Evolutionary conservation across 2,329 filamentous ascomycete species (phyloP), one percentile per base, ranked within the genome.

Genomic region (Endoconidiophora polonica): DNA sequence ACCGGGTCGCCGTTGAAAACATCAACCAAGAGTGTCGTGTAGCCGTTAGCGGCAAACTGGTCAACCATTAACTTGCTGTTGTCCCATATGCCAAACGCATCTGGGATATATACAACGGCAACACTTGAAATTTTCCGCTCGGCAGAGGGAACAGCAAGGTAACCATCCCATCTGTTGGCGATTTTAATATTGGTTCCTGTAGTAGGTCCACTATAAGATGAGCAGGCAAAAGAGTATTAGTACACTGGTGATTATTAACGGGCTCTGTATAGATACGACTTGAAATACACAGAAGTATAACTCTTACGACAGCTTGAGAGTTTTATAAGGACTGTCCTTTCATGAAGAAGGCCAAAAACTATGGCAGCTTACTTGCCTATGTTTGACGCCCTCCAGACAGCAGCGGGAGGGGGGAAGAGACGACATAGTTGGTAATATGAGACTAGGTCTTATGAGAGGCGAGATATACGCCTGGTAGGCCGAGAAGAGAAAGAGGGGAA

Each of bases 341-440:
- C 16, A 18, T 18, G 4, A 33, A 10, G 29, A 33, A 33, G 7
- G 29, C 29, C 29, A 33, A 12, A 10, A 9, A 33, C 12, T 5
- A 9, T 33, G 29, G 23, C n/a, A 23, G 12, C 3, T 23, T 47
- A 65, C 73, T 59, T 63, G 75, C 72, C 73, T 68, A 56, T 75
- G 72, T 59, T 67, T 70, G 53, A 71, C 62, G 53, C 72, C 73
- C 49, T 68, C 57, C 29, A 65, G 65, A 63, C 74, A 77, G 68
- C 74, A 77, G 49, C 63, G 57, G 50, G 59, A 69, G 10, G 73
- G 72, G 49, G 68, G 66, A 57, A 73, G 66, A 2, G 73, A 77
- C 36, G 73, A 69, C 73, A 77, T 77, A 18, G 54, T 57, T 20
- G n/a, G 29, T 18, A 18, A 18, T 18, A 18, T 18, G 16, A 18